phyloP scores from a whole-genome alignment of 805 yeast species.

The Kluyveromyces aestuarii region DNA sequence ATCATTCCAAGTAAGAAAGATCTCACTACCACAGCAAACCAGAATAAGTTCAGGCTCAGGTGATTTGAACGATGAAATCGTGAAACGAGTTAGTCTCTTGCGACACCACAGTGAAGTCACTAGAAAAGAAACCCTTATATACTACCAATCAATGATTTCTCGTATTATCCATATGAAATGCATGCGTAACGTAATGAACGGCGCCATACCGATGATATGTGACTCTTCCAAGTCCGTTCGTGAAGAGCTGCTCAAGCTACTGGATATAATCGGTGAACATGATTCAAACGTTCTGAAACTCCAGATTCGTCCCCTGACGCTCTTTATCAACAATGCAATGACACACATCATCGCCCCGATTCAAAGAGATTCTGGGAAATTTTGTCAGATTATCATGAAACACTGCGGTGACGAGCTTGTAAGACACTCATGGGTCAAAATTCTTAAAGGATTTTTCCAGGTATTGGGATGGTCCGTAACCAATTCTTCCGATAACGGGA shows the following conservation, averaged over 20 bases:
- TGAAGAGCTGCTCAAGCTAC: conserved; percentile 39
- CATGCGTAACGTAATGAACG: conserved; percentile 25
- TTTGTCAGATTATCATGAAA: conserved; percentile 50
- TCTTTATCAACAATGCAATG: conserved; percentile 85
- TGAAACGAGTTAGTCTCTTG: conserved; percentile 56
- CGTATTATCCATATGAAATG: conserved; percentile 26
- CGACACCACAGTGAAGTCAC: conserved; percentile 67
- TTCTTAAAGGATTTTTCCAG: conserved; percentile 57
- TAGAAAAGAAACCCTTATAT: conserved; percentile 58
- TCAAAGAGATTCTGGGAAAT: conserved; percentile 64
- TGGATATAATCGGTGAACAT: conserved; percentile 37
- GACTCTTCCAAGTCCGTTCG: conserved; percentile 66
- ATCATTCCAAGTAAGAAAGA: conserved; percentile 60
- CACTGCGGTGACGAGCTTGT: conserved; percentile 47
- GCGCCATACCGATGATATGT: conserved; percentile 25
- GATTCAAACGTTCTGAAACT: conserved; percentile 50
- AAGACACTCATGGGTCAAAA: conserved; percentile 57
- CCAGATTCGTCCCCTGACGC: conserved; percentile 51
- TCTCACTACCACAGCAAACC: conserved; percentile 26
- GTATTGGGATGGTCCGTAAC: conserved; percentile 60
- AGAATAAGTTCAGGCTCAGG: conserved; percentile 9
- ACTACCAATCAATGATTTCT: conserved; percentile 45
- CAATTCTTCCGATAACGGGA: conserved; percentile 20
- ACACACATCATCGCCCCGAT: conserved; percentile 77
- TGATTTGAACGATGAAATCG: conserved; percentile 36